Conservation (phyloP, 1,284 basidiomycete species). For the Tilletia indica region DNA sequence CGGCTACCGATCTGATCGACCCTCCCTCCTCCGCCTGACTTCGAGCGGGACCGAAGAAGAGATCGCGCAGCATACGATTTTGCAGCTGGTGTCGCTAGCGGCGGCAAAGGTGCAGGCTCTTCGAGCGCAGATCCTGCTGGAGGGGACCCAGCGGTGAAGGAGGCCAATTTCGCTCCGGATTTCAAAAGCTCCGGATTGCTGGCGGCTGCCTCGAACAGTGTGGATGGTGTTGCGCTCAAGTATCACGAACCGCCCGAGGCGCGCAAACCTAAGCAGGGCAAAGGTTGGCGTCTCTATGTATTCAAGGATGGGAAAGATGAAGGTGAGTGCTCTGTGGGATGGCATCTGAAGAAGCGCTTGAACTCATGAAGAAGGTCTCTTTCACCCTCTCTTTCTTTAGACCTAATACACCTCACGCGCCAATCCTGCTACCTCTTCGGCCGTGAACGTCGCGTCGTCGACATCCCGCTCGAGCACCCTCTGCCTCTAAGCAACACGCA, state of each 20-base stretch:
- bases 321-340: constrained; percentile 64
- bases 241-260: constrained; percentile 99
- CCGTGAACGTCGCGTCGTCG: constrained; percentile 68
- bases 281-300: constrained; percentile 91
- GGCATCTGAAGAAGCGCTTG: not conserved
- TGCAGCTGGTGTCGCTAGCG: not conserved
- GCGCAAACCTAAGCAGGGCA: constrained; percentile 69
- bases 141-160: constrained; percentile 16
- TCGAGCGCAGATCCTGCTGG: not conserved
- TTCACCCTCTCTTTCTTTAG: constrained; percentile 58
- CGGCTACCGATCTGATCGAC: too few species aligned
- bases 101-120: not conserved
- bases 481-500: constrained; percentile 97
- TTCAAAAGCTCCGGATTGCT: constrained; percentile 83
- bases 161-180: constrained; percentile 66
- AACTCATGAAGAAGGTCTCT: too few species aligned
- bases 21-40: constrained; percentile 6
- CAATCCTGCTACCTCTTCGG: constrained; percentile 95
- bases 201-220: constrained; percentile 71
- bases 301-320: constrained; percentile 92
- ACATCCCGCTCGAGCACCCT: constrained; percentile 89
- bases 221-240: constrained; percentile 83
- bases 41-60: constrained; percentile 7
- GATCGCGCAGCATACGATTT: constrained; percentile 6
- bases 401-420: constrained; percentile 80